Evolutionary conservation across 805 yeast genomes (phyloP), one percentile per base, ranked within the genome.

Genomic region (Candida orba): DNA sequence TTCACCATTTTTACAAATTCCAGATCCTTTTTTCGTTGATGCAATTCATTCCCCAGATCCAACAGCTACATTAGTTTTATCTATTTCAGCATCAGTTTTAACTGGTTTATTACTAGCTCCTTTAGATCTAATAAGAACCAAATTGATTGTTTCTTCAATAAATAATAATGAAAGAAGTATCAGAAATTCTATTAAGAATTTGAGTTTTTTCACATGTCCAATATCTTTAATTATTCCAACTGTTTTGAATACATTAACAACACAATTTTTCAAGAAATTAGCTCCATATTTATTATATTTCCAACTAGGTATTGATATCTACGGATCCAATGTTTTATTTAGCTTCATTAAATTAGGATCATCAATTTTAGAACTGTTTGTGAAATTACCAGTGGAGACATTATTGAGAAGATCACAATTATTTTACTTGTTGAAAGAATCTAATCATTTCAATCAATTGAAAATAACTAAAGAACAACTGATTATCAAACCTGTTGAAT

Each of bases 21-120:
- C 96, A 0, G 97, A 90, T 59, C 96, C 96, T 3, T 78, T 80
- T 48, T 83, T 88, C 59, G 80, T 88, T 52, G 95, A 87, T 50
- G 72, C 84, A 40, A 72, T 86, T 18, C 93, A 85, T 55, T 82
- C 93, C 10, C 78, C 89, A 4, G 88, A 83, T 48, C 88, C 95
- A 1, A 64, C 76, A 39, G 68, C 74, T 41, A 78, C 91, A n/a
- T 66, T 89, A 8, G 62, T 78, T 31, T 69, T 88, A 8, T 79
- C 88, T 4, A 72, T 88, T 1, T 64, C 78, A 24, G 90, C 95
- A 0, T 76, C 86, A 37, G 78, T 86, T 1, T 56, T 83, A 34
- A 79, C 96, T 0, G 84, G 87, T 2, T 60, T 88, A 8, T 52
- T 85, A 2, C 68, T 93, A 38, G 75, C 90, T 42, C 97, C 97